Conservation (phyloP, 202 grass and related monocot genomes). For the Setaria italica region DNA sequence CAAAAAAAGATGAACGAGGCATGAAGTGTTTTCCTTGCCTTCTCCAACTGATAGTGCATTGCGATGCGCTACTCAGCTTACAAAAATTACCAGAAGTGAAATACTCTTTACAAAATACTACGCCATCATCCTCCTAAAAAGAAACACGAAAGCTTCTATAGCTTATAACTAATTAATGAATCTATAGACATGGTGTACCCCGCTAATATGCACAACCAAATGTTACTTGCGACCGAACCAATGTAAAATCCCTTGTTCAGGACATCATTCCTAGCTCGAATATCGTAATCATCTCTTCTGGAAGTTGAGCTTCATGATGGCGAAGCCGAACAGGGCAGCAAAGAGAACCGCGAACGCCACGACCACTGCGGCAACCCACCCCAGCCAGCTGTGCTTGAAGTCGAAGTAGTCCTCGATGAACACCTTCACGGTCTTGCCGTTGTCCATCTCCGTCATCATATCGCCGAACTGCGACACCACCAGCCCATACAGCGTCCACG, state of each 20-base stretch:
- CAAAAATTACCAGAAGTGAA: neutral
- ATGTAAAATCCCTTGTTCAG: neutral
- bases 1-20: neutral
- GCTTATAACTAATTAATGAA: neutral
- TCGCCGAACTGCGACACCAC: constrained; percentile 67
- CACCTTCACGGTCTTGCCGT: neutral
- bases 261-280: neutral
- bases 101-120: neutral
- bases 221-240: neutral
- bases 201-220: constrained; percentile 2
- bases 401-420: constrained; percentile 57
- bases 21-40: neutral
- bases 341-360: constrained; percentile 54
- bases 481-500: constrained; percentile 72
- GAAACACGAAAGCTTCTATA: neutral
- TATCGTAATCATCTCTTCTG: constrained; percentile 60
- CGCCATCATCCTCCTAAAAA: neutral
- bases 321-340: constrained; percentile 55
- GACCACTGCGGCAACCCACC: constrained; percentile 49
- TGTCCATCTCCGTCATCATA: neutral
- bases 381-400: constrained; percentile 65
- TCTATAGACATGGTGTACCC: neutral
- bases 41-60: neutral
- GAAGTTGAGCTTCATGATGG: constrained; percentile 74
- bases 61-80: neutral